These are phyloP conservation scores for Cryptosporidium canis DNA, from an alignment of 169 alveolate genomes.

Conservation along the genomic window DNA sequence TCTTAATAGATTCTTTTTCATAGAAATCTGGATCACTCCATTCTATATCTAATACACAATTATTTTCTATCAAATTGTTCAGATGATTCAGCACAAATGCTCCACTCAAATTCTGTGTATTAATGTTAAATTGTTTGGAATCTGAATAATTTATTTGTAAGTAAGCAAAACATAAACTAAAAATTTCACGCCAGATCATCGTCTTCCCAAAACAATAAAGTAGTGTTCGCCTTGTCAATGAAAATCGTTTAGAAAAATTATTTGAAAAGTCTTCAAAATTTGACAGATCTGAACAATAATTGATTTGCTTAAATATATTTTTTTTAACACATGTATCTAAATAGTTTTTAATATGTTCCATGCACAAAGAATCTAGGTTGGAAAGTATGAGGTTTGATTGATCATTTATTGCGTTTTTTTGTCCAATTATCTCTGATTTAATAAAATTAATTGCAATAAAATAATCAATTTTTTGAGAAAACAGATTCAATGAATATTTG, in stretches of 20 bases:
- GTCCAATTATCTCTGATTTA: conserved; percentile 31
- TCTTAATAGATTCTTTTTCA: conserved; percentile 25
- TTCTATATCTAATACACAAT: conserved; percentile 22
- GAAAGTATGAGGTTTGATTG: neutral
- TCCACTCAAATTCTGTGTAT: conserved; percentile 6
- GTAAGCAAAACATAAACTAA: conserved; percentile 21
- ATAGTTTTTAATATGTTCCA: neutral
- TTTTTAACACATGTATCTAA: neutral
- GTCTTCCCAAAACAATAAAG: conserved; percentile 43
- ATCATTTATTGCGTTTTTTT: neutral
- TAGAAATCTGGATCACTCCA: conserved; percentile 65
- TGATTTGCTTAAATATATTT: neutral
- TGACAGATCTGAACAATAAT: neutral
- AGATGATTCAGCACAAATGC: conserved; percentile 29
- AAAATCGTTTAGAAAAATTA: neutral
- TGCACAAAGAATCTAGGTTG: neutral
- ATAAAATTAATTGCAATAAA: neutral
- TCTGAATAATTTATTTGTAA: conserved; percentile 21
- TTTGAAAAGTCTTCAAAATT: neutral
- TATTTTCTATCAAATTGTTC: conserved; percentile 11
- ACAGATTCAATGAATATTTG: neutral
- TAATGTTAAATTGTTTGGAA: neutral
- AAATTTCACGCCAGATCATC: conserved; percentile 60
- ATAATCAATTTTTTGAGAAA: neutral
- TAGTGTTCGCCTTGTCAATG: neutral